Conservation (phyloP, 2,329 filamentous ascomycete genomes). For the Cadophora malorum region DNA sequence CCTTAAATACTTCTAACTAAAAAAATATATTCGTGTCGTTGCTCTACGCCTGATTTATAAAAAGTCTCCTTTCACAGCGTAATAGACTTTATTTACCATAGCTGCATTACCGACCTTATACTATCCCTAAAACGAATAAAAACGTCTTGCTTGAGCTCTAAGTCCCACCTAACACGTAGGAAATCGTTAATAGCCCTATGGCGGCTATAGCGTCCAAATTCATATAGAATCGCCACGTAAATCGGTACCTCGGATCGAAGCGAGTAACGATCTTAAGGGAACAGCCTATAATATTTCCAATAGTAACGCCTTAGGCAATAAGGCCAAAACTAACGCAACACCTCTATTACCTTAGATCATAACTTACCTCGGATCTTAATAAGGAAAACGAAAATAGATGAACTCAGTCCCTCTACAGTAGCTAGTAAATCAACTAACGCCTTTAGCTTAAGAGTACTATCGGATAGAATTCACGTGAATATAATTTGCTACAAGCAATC, state of each 20-base stretch:
- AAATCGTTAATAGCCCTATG: not conserved
- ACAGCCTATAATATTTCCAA: too few relatives aligned
- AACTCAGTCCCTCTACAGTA: too few relatives aligned
- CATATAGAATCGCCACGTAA: not conserved
- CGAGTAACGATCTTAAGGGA: not conserved
- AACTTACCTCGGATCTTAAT: too few relatives aligned
- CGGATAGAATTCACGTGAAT: too few relatives aligned
- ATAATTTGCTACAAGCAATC: too few relatives aligned
- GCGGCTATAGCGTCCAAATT: conserved; percentile 1
- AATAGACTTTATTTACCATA: not conserved
- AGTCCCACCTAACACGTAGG: not conserved
- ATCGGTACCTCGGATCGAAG: conserved; percentile 1
- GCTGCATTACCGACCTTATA: not conserved
- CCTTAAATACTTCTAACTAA: not conserved
- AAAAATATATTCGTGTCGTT: not conserved
- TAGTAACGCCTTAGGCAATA: too few relatives aligned
- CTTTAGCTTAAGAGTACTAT: too few relatives aligned
- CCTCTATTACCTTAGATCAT: too few relatives aligned
- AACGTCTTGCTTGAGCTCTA: not conserved
- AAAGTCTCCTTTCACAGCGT: not conserved
- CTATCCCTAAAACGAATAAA: not conserved
- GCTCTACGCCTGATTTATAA: not conserved
- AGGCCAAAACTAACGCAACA: too few relatives aligned
- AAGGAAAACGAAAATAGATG: too few relatives aligned
- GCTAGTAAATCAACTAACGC: too few relatives aligned